These are phyloP conservation scores for Halteria grandinella DNA, from an alignment of 73 alveolate genomes.

Conservation along the genomic window DNA sequence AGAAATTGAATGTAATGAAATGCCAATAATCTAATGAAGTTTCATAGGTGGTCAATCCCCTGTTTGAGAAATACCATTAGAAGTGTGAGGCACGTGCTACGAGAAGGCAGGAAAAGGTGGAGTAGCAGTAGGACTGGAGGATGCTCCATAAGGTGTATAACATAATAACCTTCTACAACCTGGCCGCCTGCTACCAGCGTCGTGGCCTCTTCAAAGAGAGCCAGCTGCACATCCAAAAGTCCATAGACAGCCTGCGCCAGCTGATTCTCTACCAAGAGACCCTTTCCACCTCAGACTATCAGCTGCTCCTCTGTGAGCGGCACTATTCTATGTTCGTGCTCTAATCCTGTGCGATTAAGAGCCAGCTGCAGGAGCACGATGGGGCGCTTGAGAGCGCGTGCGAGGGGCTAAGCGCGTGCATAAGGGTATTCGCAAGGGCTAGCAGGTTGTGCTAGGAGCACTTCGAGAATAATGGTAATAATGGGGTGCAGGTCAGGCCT, in stretches of 20 bases:
- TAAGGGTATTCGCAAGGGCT: conserved; percentile 21
- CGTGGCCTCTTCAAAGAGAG: conserved; percentile 36
- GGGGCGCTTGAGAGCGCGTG: conserved; percentile 40
- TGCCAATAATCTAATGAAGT: too few species aligned
- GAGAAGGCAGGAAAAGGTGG: background rate
- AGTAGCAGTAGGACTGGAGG: background rate
- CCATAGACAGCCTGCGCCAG: background rate
- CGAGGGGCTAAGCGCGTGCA: conserved; percentile 29
- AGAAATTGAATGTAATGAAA: conserved; percentile 8
- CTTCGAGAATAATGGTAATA: too few species aligned
- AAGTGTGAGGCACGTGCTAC: background rate
- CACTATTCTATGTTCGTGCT: conserved; percentile 9
- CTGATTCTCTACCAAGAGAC: background rate
- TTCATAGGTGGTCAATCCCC: background rate
- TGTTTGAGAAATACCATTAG: conserved; percentile 1
- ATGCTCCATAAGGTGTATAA: conserved; percentile 1
- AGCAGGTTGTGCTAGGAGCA: too few species aligned
- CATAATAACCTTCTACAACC: conserved; percentile 16
- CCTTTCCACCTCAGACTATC: conserved; percentile 7
- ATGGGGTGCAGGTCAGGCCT: too few species aligned
- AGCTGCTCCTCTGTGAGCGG: conserved; percentile 19
- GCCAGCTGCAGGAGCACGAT: conserved; percentile 40
- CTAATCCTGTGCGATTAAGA: conserved; percentile 44
- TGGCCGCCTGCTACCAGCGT: conserved; percentile 43
- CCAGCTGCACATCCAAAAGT: background rate